Evolutionary conservation across 331 rosid species (phyloP).

Genomic region (Stylosanthes scabra): DNA sequence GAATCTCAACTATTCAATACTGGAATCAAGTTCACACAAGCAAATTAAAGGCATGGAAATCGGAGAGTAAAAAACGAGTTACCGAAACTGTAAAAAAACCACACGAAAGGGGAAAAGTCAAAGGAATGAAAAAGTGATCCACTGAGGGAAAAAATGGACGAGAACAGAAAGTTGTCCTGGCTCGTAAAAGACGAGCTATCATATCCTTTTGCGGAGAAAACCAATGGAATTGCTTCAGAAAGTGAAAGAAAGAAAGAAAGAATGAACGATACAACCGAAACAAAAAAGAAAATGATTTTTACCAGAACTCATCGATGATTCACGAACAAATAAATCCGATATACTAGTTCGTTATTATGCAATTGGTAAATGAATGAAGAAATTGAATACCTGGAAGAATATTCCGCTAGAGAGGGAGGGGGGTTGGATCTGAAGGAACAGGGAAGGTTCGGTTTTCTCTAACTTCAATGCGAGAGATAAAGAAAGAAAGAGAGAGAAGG

Average conservation of each 20-base stretch:
- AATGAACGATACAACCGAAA: background rate
- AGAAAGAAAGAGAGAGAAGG: background rate
- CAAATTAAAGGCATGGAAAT: background rate
- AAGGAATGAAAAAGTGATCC: conserved; percentile 25
- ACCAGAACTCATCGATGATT: background rate
- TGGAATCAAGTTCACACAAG: background rate
- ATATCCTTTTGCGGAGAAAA: conserved; percentile 1
- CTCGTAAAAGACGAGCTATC: background rate
- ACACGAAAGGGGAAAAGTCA: background rate
- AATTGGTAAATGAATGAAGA: background rate
- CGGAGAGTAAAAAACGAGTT: background rate
- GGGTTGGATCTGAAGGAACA: conserved; percentile 11
- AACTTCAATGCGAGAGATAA: background rate
- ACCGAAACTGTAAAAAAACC: background rate
- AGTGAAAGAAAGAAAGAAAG: background rate
- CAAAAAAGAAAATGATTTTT: background rate
- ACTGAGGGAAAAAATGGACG: conserved; percentile 15
- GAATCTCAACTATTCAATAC: background rate
- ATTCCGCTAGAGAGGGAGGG: background rate
- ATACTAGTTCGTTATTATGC: too few relatives aligned
- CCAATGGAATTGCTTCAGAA: background rate
- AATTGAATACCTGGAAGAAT: conserved; percentile 38
- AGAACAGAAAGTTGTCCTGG: conserved; percentile 37
- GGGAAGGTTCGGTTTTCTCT: background rate
- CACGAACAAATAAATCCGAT: background rate